A percentile compares a stretch with the other conserved stretches of the same genome.
phyloP scores from a whole-genome alignment of 1,284 basidiomycete genomes.

The Fomitopsis palustris region DNA sequence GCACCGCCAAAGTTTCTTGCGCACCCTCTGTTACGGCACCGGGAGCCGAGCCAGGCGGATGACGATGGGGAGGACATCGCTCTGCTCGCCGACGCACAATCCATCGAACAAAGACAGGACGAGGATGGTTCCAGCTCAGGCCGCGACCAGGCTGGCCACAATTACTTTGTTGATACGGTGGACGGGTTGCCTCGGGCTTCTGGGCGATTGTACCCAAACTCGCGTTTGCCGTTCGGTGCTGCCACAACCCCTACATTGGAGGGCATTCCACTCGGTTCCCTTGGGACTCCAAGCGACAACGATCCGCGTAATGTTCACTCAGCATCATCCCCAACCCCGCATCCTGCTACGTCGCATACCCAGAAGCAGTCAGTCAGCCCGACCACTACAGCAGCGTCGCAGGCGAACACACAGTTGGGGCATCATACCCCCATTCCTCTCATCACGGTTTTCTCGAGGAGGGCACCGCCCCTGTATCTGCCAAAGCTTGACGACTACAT shows the following conservation, averaged over 20 bases:
- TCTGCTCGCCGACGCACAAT: slow-evolving; percentile 3
- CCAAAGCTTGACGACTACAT: slow-evolving; percentile 59
- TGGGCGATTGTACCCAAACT: slow-evolving; percentile 2
- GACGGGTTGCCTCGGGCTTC: slow-evolving; percentile 14
- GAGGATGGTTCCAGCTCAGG: neutral
- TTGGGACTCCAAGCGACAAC: neutral
- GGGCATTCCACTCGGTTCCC: neutral
- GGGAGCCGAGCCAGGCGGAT: slow-evolving; percentile 18
- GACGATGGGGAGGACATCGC: slow-evolving; percentile 19
- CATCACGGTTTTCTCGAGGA: slow-evolving; percentile 49
- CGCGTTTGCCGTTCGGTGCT: neutral
- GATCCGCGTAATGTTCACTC: neutral
- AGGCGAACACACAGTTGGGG: neutral
- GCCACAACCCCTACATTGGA: neutral
- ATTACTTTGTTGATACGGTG: slow-evolving; percentile 14
- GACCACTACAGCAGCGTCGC: slow-evolving; percentile 11
- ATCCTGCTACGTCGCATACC: neutral
- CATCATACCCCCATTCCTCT: slow-evolving; percentile 52
- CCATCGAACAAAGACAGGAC: neutral
- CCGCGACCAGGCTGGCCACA: neutral
- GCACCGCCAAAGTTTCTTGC: slow-evolving; percentile 6
- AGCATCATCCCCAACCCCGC: neutral
- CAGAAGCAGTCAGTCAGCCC: slow-evolving; percentile 4
- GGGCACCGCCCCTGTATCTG: slow-evolving; percentile 52
- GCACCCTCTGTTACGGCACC: slow-evolving; percentile 22